These are phyloP conservation scores for Gossypium schwendimanii DNA, from an alignment of 441 rosid genomes.

Conservation along the genomic window DNA sequence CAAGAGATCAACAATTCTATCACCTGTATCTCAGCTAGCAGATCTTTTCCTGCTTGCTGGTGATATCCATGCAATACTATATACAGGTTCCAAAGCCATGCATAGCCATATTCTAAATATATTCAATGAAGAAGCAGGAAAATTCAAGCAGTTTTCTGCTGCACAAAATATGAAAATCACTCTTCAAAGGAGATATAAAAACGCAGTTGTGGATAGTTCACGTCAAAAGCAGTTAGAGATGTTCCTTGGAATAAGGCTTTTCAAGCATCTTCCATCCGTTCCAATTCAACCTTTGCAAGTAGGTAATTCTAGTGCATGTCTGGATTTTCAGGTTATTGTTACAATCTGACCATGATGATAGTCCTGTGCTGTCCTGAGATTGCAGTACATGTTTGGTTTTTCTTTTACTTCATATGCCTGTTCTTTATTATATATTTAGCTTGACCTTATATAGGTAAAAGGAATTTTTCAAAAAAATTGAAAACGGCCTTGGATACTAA, in stretches of 20 bases:
- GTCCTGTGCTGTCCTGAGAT: neutral
- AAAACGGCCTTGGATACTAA: neutral
- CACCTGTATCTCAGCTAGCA: slow-evolving; percentile 82
- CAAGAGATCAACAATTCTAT: slow-evolving; percentile 78
- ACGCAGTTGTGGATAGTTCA: slow-evolving; percentile 84
- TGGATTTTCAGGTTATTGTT: neutral
- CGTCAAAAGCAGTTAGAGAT: slow-evolving; percentile 97
- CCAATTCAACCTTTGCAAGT: slow-evolving; percentile 79
- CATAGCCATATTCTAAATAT: slow-evolving; percentile 96
- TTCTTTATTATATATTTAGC: neutral
- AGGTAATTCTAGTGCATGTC: slow-evolving; percentile 25
- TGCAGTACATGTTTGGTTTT: neutral
- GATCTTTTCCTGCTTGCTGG: slow-evolving; percentile 93
- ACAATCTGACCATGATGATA: neutral
- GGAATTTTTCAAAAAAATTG: neutral
- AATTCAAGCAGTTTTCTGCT: slow-evolving; percentile 81
- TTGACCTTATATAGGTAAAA: neutral
- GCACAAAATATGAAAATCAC: slow-evolving; percentile 92
- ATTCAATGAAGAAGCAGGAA: slow-evolving; percentile 89
- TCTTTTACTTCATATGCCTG: neutral
- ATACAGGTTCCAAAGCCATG: slow-evolving; percentile 96
- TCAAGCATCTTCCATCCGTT: slow-evolving; percentile 93
- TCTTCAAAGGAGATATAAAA: slow-evolving; percentile 84
- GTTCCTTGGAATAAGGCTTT: slow-evolving; percentile 90
- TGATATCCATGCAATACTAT: slow-evolving; percentile 95